A percentile compares a stretch with the other conserved stretches of the same genome.
Evolutionary conservation across 2,329 filamentous ascomycete species (phyloP).

Genomic region (Harringtonia lauricola): DNA sequence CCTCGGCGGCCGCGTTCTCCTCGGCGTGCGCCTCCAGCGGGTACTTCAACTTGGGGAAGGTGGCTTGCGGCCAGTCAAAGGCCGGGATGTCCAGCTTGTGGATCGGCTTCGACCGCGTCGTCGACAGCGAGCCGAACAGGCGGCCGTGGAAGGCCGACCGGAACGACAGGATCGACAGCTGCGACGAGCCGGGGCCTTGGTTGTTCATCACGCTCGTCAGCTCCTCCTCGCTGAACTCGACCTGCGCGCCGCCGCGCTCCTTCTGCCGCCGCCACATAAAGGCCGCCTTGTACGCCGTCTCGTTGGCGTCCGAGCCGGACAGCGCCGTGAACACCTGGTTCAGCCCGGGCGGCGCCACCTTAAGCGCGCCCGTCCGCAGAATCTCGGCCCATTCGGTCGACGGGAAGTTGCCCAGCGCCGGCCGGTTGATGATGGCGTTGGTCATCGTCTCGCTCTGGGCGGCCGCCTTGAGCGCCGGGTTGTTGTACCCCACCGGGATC

Average conservation of each 20-base stretch:
- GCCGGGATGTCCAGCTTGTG: conserved; percentile 93
- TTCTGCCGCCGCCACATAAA: conserved; percentile 85
- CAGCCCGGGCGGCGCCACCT: conserved; percentile 70
- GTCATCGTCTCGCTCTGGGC: conserved; percentile 70
- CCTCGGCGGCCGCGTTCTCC: conserved; percentile 75
- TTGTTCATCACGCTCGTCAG: conserved; percentile 69
- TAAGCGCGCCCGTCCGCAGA: conserved; percentile 69
- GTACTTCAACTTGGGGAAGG: conserved; percentile 79
- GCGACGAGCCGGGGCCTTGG: conserved; percentile 61
- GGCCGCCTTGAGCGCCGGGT: conserved; percentile 59
- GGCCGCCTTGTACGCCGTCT: conserved; percentile 88
- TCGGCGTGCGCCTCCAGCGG: conserved; percentile 68
- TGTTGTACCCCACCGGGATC: conserved; percentile 89
- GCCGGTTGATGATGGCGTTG: conserved; percentile 73
- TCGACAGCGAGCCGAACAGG: conserved; percentile 77
- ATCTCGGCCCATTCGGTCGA: conserved; percentile 73
- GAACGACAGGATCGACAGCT: conserved; percentile 79
- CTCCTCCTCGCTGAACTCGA: conserved; percentile 73
- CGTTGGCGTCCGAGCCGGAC: conserved; percentile 85
- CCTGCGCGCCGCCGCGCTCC: conserved; percentile 65
- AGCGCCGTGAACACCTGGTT: conserved; percentile 86
- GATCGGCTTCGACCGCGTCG: conserved; percentile 84
- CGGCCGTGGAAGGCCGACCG: conserved; percentile 83
- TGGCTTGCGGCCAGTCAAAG: conserved; percentile 88
- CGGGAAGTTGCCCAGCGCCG: conserved; percentile 84